Conservation (phyloP, 306 rosid genomes). For the Clitoria ternatea region DNA sequence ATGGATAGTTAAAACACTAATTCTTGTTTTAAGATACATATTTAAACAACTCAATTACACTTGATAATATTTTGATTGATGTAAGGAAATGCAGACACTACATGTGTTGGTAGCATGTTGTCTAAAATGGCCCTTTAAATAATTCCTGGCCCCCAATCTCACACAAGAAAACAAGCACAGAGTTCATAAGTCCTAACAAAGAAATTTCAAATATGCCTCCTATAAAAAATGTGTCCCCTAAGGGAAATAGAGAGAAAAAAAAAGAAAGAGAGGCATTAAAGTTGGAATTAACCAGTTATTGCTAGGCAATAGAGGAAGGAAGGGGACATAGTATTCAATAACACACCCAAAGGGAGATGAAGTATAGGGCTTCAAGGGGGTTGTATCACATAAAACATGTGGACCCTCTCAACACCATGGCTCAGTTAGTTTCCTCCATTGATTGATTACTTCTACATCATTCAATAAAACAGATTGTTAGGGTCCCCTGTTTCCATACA, state of each 20-base stretch:
- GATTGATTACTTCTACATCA: constrained; percentile 23
- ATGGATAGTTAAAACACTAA: too few species aligned
- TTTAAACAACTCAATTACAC: too few species aligned
- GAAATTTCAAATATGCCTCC: constrained; percentile 5
- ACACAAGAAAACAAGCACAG: constrained; percentile 18
- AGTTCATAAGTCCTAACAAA: constrained; percentile 13
- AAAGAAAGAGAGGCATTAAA: background rate
- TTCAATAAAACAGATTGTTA: constrained; percentile 24
- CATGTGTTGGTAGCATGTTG: constrained; percentile 34
- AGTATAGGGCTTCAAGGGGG: background rate
- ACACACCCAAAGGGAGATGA: background rate
- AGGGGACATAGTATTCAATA: background rate
- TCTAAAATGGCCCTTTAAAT: background rate
- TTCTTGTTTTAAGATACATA: too few species aligned
- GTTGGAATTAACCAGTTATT: background rate
- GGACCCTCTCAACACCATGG: constrained; percentile 24
- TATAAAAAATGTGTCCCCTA: constrained; percentile 8
- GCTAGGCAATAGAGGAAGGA: background rate
- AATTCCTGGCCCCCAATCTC: background rate
- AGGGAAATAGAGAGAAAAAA: background rate
- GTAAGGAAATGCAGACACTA: constrained; percentile 11
- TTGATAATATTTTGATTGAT: constrained; percentile 24
- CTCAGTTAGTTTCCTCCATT: constrained; percentile 8
- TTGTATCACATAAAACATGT: constrained; percentile 22
- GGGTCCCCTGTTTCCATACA: constrained; percentile 5